Evolutionary conservation across 2,329 filamentous ascomycete genomes (phyloP), one percentile per base, ranked within the genome.

Genomic region (Claviceps sp.): DNA sequence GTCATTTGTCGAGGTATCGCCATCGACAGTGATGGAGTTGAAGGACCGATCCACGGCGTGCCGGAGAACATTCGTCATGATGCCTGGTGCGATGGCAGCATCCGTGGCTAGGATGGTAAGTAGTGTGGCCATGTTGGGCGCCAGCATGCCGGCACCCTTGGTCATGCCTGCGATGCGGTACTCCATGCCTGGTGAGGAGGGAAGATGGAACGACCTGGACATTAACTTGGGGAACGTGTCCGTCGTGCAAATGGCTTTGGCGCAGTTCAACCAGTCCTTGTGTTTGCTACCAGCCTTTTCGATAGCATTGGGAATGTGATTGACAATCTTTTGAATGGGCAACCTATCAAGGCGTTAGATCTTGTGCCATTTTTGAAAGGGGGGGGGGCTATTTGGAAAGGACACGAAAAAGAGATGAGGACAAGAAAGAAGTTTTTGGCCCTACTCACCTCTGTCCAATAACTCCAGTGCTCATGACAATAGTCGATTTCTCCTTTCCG

Each of bases 71-170:
- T 75, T 68, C 48, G 82, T 79, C 54, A 96, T 79, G 9, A 85
- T 76, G 1, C 69, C 64, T 3, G 86, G 75, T 0, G 81, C 76
- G 61, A 97, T 79, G 34, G 89, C 86, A 1, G 85, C 91, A 61
- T 98, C 93, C 14, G 93, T 98, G 62, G 88, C 89, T 62, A 97
- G 78, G 55, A 97, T 85, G 51, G 88, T 89, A 38, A 98, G 81
- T 37, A 97, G 79, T 1, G 93, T 98, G 34, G 89, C 93, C 90
- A 98, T 95, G 73, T 98, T 97, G 47, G 93, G 93, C 65, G 96
- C 90, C 67, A 98, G 95, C 93, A 98, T 98, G 63, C 93, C 93
- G 5, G 93, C 93, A 53, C 93, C 93, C 73, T 98, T 98, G 62
- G 91, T 95, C 81, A 95, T 94, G 60, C 93, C 93, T 13, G 88